Conservation (phyloP, 108 stramenopile genomes). For the Skeletonema potamos region DNA sequence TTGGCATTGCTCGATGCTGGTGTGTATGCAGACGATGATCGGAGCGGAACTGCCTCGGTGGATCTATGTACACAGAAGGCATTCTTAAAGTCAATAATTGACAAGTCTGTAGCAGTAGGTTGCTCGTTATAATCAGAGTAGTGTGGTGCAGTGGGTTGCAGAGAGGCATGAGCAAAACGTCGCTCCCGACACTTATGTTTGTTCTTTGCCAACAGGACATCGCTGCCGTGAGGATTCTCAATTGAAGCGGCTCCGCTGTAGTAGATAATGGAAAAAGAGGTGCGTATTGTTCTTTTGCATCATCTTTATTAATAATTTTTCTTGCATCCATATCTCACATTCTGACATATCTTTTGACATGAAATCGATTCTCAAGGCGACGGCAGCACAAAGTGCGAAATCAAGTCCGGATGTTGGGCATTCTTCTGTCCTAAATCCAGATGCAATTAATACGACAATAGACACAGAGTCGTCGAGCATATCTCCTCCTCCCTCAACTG, state of each 20-base stretch:
- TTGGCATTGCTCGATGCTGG: not conserved
- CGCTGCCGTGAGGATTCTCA: not conserved
- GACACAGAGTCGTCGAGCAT: slow-evolving; percentile 22
- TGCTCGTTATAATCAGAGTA: too few species aligned
- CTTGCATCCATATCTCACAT: not conserved
- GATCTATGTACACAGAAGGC: too few species aligned
- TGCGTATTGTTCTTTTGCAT: not conserved
- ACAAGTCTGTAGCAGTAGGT: not conserved
- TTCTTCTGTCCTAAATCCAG: not conserved
- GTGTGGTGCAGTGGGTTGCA: not conserved
- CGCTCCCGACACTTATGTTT: not conserved
- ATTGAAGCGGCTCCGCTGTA: not conserved
- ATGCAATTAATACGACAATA: slow-evolving; percentile 14
- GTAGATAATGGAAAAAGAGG: not conserved
- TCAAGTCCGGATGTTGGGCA: not conserved
- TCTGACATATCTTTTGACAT: too few species aligned
- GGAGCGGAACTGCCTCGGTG: too few species aligned
- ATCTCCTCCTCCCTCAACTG: slow-evolving; percentile 8
- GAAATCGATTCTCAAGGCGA: not conserved
- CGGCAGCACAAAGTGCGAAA: not conserved
- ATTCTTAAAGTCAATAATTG: not conserved
- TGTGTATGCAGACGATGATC: too few species aligned
- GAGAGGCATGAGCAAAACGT: not conserved
- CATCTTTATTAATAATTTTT: not conserved
- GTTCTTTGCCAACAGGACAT: not conserved